These are phyloP conservation scores for Colletotrichum sp. DNA, from an alignment of 2,329 filamentous ascomycete species.

Conservation along the genomic window DNA sequence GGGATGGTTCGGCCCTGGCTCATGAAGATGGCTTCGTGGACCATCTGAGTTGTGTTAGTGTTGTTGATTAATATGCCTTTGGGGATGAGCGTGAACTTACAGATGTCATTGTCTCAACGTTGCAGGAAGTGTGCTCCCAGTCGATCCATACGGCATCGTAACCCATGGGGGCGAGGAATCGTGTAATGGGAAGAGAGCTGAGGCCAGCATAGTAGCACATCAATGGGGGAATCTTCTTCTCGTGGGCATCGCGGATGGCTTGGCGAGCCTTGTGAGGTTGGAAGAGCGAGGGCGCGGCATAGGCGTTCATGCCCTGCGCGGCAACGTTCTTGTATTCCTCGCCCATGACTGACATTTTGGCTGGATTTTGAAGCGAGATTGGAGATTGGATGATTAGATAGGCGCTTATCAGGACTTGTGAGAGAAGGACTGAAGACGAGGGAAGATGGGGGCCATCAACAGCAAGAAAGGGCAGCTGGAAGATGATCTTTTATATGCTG, in stretches of 20 bases:
- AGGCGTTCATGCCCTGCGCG: conserved; percentile 39
- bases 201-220: conserved; percentile 47
- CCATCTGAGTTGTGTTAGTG: conserved; percentile 33
- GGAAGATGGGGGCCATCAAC: background rate
- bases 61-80: background rate
- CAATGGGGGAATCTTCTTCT: conserved; percentile 49
- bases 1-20: conserved; percentile 50
- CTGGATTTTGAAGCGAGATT: background rate
- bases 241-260: conserved; percentile 50
- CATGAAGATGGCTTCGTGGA: conserved; percentile 52
- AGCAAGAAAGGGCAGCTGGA: background rate
- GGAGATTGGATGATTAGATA: too few species aligned
- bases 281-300: conserved; percentile 48
- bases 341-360: conserved; percentile 10
- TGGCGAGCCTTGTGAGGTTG: conserved; percentile 50
- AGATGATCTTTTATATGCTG: background rate
- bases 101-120: conserved; percentile 54
- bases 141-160: conserved; percentile 51
- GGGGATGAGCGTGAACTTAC: background rate
- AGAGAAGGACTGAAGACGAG: background rate
- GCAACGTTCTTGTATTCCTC: conserved; percentile 18
- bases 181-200: conserved; percentile 41
- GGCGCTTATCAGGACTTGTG: background rate
- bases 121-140: conserved; percentile 52
- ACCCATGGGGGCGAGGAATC: conserved; percentile 45